phyloP scores from a whole-genome alignment of 352 stramenopile genomes.

The Phytophthora tentaculata region DNA sequence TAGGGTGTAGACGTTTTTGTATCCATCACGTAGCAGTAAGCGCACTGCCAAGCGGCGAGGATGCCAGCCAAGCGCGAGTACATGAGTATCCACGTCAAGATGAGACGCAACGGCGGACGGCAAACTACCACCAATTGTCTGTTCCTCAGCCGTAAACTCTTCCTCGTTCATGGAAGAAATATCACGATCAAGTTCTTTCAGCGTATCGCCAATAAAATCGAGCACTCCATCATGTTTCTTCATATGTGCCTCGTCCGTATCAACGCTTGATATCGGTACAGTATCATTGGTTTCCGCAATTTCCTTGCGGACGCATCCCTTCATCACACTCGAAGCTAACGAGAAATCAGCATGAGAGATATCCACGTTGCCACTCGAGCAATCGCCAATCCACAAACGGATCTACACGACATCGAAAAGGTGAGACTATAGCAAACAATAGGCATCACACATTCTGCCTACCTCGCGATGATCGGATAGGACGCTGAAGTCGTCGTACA shows the following conservation, averaged over 20 bases:
- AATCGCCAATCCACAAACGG: constrained; percentile 44
- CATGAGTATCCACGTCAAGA: constrained; percentile 23
- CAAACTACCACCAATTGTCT: constrained; percentile 25
- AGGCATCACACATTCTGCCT: neutral
- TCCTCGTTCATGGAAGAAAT: constrained; percentile 19
- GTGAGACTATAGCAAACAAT: neutral
- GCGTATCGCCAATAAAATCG: constrained; percentile 36
- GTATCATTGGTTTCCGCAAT: neutral
- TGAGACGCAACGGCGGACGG: constrained; percentile 25
- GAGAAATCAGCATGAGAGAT: constrained; percentile 28
- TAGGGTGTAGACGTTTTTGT: constrained; percentile 41
- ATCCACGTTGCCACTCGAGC: constrained; percentile 8
- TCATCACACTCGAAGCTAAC: constrained; percentile 43
- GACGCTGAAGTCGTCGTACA: constrained; percentile 88
- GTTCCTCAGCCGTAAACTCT: constrained; percentile 19
- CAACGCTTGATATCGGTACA: neutral
- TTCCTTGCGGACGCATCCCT: constrained; percentile 58
- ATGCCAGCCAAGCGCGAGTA: constrained; percentile 41
- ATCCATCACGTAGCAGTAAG: constrained; percentile 36
- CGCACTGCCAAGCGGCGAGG: constrained; percentile 15
- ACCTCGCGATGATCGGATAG: constrained; percentile 82
- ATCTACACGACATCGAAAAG: constrained; percentile 37
- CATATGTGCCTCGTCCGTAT: constrained; percentile 1
- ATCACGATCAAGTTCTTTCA: constrained; percentile 27
- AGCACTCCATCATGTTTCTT: constrained; percentile 26